Conservation (phyloP, 139 green algal species). For the Astrephomene gubernaculifera region DNA sequence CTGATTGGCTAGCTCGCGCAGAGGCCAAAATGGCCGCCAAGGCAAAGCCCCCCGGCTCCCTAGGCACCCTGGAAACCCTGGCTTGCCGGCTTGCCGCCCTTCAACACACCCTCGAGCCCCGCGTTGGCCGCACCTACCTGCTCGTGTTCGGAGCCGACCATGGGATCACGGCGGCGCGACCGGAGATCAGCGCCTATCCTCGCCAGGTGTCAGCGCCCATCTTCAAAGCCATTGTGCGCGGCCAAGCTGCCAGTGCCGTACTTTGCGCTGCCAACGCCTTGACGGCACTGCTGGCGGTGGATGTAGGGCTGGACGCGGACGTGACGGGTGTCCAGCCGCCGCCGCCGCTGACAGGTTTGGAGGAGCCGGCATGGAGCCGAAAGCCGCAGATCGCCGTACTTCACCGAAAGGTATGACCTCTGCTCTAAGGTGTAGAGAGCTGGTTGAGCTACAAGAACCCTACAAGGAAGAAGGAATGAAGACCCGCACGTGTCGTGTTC, state of each 20-base stretch:
- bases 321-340: neutral
- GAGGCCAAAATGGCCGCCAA: conserved; percentile 33
- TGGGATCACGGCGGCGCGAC: conserved; percentile 46
- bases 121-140: conserved; percentile 30
- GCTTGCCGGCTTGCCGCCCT: conserved; percentile 46
- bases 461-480: neutral
- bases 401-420: neutral
- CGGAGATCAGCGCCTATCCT: conserved; percentile 57
- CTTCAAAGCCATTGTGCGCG: conserved; percentile 46
- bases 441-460: neutral
- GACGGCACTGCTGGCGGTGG: conserved; percentile 40
- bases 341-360: neutral
- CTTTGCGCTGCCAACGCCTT: conserved; percentile 34
- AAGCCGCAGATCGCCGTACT: neutral
- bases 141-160: conserved; percentile 67
- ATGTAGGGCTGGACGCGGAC: conserved; percentile 58
- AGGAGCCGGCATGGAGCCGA: neutral
- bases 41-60: conserved; percentile 59
- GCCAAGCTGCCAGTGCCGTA: conserved; percentile 53
- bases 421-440: neutral
- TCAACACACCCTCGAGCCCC: conserved; percentile 50
- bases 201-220: conserved; percentile 50
- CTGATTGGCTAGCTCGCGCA: neutral
- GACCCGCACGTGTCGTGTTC: too few relatives aligned
- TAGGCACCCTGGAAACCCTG: conserved; percentile 59